Evolutionary conservation across 805 yeast genomes (phyloP).

Genomic region (Lipomyces spencermartinsiae): DNA sequence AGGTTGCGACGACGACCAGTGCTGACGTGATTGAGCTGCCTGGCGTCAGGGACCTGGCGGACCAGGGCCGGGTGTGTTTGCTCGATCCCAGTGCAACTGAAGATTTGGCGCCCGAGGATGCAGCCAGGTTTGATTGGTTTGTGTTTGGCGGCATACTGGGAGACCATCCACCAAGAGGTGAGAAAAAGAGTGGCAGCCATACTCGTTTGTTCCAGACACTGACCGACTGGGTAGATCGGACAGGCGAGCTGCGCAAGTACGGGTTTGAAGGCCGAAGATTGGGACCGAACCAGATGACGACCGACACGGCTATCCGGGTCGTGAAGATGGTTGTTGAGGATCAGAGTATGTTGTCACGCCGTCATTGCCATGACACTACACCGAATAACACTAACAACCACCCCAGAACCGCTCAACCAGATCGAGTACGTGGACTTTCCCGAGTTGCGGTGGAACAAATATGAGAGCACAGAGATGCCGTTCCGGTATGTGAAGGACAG

Average conservation of each 20-base stretch:
- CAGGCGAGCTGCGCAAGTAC: conserved; percentile 85
- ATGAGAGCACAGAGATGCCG: conserved; percentile 98
- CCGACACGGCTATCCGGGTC: conserved; percentile 95
- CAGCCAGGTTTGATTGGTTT: conserved; percentile 74
- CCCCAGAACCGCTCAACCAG: conserved; percentile 59
- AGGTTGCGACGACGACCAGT: conserved; percentile 57
- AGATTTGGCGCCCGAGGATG: conserved; percentile 77
- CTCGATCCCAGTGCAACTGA: conserved; percentile 85
- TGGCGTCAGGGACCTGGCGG: conserved; percentile 36
- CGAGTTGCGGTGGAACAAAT: conserved; percentile 82
- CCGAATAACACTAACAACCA: not conserved
- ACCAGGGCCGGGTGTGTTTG: conserved; percentile 68
- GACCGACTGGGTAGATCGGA: conserved; percentile 62
- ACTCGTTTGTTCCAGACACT: conserved; percentile 55
- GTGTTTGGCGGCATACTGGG: conserved; percentile 91
- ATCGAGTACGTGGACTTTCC: conserved; percentile 92
- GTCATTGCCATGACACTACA: too few species aligned
- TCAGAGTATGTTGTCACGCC: conserved; percentile 41
- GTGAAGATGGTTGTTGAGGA: conserved; percentile 79
- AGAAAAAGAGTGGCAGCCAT: not conserved
- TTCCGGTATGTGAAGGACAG: conserved; percentile 80
- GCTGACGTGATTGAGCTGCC: conserved; percentile 61
- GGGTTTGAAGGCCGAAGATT: conserved; percentile 88
- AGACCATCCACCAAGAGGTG: conserved; percentile 55
- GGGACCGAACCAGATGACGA: conserved; percentile 92